phyloP scores from a whole-genome alignment of 1,284 basidiomycete species.

The Boletus mariae region DNA sequence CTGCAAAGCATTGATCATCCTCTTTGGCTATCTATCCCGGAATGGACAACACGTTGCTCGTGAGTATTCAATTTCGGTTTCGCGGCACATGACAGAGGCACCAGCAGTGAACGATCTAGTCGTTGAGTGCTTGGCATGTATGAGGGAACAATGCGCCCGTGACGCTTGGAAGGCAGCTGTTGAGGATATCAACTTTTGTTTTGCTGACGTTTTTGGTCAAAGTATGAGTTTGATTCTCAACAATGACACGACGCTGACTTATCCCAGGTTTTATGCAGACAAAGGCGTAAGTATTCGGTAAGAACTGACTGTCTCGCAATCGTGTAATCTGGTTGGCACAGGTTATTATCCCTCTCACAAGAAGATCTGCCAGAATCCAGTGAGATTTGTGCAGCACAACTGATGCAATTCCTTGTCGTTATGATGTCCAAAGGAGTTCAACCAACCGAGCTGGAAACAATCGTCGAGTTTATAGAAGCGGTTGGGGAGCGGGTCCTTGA shows the following conservation, averaged over 20 bases:
- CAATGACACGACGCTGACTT: conserved; percentile 5
- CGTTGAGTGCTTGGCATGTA: conserved; percentile 35
- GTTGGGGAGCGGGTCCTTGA: conserved; percentile 18
- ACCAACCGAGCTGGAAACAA: conserved; percentile 2
- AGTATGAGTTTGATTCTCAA: conserved; percentile 13
- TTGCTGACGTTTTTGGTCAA: conserved; percentile 19
- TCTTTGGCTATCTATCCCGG: conserved; percentile 35
- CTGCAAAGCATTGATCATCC: conserved; percentile 33
- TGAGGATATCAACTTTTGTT: conserved; percentile 9
- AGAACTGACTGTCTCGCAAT: not conserved
- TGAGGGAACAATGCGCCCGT: conserved; percentile 11
- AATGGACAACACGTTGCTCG: conserved; percentile 24
- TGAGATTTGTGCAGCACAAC: conserved; percentile 13
- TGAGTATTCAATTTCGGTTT: conserved; percentile 17
- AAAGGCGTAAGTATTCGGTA: conserved; percentile 17
- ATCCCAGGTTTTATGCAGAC: conserved; percentile 15
- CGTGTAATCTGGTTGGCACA: conserved; percentile 2
- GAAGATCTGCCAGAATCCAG: conserved; percentile 6
- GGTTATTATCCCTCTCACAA: conserved; percentile 14
- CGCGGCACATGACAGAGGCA: not conserved
- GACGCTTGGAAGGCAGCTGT: conserved; percentile 24
- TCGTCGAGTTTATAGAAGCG: conserved; percentile 15
- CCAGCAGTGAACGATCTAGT: conserved; percentile 40
- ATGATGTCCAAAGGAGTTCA: conserved; percentile 20
- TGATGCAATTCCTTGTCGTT: conserved; percentile 29